A percentile compares a stretch with the other conserved stretches of the same genome.
phyloP scores from a whole-genome alignment of 208 protist genomes.

The Leishmania tropica region DNA sequence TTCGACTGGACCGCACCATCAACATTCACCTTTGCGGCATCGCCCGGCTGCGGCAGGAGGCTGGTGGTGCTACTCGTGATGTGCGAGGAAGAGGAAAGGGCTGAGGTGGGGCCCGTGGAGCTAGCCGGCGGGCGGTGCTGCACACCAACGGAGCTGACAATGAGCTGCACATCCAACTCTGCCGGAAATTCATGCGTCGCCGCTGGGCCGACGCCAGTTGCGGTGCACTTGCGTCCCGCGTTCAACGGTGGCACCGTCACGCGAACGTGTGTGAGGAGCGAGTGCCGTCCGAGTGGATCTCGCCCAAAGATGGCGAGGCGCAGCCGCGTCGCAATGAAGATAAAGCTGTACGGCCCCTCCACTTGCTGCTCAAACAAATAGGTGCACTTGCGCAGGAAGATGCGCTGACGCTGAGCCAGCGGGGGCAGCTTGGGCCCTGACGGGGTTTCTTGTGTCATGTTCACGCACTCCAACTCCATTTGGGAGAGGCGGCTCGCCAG shows the following conservation, averaged over 20 bases:
- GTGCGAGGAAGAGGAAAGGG: neutral
- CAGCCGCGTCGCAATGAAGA: constrained; percentile 71
- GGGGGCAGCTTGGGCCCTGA: constrained; percentile 7
- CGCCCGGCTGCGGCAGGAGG: neutral
- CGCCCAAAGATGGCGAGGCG: constrained; percentile 83
- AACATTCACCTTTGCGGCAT: neutral
- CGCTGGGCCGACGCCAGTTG: neutral
- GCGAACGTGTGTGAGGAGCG: constrained; percentile 68
- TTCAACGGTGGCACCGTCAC: constrained; percentile 12
- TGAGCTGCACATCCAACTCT: constrained; percentile 53
- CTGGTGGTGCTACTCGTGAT: neutral
- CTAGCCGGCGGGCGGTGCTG: constrained; percentile 36
- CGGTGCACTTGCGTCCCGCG: neutral
- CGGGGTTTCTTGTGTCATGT: neutral
- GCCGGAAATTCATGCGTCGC: neutral
- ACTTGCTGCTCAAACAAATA: constrained; percentile 71
- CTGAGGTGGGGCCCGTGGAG: neutral
- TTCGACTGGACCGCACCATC: neutral
- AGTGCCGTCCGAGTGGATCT: constrained; percentile 88
- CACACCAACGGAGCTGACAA: constrained; percentile 74
- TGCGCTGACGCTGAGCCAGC: constrained; percentile 41
- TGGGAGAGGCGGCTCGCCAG: constrained; percentile 60
- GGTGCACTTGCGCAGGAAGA: constrained; percentile 65
- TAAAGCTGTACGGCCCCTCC: constrained; percentile 86
- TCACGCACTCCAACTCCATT: constrained; percentile 53